Conservation (phyloP, 2,329 filamentous ascomycete species). For the Alternaria metachromatica region DNA sequence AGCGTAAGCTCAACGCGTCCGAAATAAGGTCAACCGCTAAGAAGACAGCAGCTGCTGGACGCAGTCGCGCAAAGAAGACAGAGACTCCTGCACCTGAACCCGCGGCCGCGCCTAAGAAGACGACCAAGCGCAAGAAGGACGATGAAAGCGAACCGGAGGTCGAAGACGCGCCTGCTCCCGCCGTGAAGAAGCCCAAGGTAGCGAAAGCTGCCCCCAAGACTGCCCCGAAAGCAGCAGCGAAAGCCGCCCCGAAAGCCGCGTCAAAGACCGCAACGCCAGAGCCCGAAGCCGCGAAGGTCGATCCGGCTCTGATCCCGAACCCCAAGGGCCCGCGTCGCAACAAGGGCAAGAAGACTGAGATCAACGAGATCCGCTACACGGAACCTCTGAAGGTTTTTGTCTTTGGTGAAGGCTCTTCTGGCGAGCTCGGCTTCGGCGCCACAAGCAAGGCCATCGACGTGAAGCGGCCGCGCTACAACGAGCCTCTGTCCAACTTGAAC, state of each 20-base stretch:
- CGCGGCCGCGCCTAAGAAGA: conserved; percentile 21
- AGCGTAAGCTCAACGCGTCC: conserved; percentile 23
- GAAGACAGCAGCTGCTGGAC: conserved; percentile 20
- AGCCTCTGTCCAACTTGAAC: conserved; percentile 64
- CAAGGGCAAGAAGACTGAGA: conserved; percentile 50
- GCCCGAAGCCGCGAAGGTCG: conserved; percentile 16
- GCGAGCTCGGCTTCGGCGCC: conserved; percentile 79
- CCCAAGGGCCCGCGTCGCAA: conserved; percentile 42
- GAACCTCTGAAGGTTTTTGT: conserved; percentile 75
- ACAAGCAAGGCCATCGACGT: conserved; percentile 73
- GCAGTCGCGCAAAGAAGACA: conserved; percentile 37
- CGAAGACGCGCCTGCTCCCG: conserved; percentile 26
- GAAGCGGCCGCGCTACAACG: conserved; percentile 75
- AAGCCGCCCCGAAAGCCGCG: conserved; percentile 10
- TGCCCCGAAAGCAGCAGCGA: conserved; percentile 16
- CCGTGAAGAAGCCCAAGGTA: conserved; percentile 35
- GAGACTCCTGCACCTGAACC: conserved; percentile 28
- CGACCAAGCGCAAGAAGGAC: conserved; percentile 42
- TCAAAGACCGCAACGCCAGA: conserved; percentile 18
- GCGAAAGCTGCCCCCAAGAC: conserved; percentile 25
- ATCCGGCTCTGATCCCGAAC: conserved; percentile 23
- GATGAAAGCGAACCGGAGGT: conserved; percentile 31
- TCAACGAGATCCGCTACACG: conserved; percentile 68
- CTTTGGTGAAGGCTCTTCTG: conserved; percentile 80
- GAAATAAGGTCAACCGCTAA: conserved; percentile 12